Base-by-base conservation (phyloP, 805 yeast genomes). In the Candida rishiriensis region DNA sequence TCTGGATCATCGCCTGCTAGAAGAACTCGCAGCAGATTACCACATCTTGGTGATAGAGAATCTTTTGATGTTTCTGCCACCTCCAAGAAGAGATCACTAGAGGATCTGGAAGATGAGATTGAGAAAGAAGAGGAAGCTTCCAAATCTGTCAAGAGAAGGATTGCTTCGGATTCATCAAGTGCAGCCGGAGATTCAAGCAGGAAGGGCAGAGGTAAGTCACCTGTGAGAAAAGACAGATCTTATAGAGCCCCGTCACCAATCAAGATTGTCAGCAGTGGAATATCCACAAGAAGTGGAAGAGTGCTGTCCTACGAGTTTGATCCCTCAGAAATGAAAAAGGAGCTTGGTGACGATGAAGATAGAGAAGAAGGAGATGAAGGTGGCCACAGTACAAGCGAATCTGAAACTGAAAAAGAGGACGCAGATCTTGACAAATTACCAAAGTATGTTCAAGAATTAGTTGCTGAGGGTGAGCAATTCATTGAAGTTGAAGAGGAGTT, bases 221-320 rank as follows among this genome's bases (percentile, higher is more conserved):
- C 62, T 14, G 49, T 52, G 11, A 45, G 64, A 37, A 55, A 53
- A 28, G 63, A 59, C 37, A 41, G 45, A 28, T 46, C 52, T 5
- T 57, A 53, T 34, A 42, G 59, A 18, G 59, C 54, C 5, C 55
- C 55, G 2, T 52, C 58, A 8, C 50, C 57, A 14, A 49, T 48
- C 31, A 51, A 47, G 29, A 47, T 46, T 42, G 42, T 49, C 14
- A 49, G 60, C 44, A 57, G 60, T 35, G 57, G 60, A 4, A 57
- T 57, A 10, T 48, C 59, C 7, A 57, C 61, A 1, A 51, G 61
- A 42, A 57, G 61, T 39, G 61, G 60, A 10, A 51, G 64, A 13
- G 61, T 60, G 10, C 42, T 61, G 34, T 60, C 65, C 3, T 60
- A 60, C 40, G 64, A 59, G 18, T 43, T 58, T 1, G 65, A 57